Conservation (phyloP, 1,284 basidiomycete species). For the Phellinidium pouzarii region DNA sequence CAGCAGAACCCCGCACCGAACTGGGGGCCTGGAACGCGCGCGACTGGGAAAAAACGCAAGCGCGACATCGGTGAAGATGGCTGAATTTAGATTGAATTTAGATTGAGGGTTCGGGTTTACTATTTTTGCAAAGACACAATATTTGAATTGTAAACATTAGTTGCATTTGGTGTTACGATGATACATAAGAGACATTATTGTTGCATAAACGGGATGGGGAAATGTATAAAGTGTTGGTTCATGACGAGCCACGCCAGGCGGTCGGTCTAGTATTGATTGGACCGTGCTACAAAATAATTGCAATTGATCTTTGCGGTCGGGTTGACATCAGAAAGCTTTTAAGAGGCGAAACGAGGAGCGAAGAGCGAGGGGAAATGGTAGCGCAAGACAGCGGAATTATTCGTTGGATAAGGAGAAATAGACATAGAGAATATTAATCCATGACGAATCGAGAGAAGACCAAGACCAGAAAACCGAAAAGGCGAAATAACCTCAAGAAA, state of each 20-base stretch:
- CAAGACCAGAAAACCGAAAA: neutral
- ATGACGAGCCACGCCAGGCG: neutral
- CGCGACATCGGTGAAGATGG: constrained; percentile 32
- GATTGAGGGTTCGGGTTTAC: too few relatives aligned
- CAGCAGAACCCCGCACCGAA: constrained; percentile 86
- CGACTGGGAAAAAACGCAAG: constrained; percentile 47
- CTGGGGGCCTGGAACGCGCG: constrained; percentile 85
- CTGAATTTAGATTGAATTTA: neutral
- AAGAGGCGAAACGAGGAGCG: neutral
- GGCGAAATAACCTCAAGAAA: neutral
- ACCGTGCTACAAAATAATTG: neutral
- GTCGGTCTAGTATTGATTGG: neutral
- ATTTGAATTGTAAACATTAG: neutral
- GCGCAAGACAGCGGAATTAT: too few relatives aligned
- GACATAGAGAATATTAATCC: neutral
- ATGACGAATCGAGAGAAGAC: neutral
- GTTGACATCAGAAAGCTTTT: neutral
- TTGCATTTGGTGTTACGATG: neutral
- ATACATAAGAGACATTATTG: neutral
- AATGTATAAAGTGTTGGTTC: neutral
- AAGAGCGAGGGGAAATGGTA: neutral
- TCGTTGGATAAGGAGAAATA: neutral
- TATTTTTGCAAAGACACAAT: too few relatives aligned
- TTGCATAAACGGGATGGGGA: neutral
- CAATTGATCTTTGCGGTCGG: neutral